phyloP scores from a whole-genome alignment of 805 yeast species.

The Hyphopichia homilentoma region DNA sequence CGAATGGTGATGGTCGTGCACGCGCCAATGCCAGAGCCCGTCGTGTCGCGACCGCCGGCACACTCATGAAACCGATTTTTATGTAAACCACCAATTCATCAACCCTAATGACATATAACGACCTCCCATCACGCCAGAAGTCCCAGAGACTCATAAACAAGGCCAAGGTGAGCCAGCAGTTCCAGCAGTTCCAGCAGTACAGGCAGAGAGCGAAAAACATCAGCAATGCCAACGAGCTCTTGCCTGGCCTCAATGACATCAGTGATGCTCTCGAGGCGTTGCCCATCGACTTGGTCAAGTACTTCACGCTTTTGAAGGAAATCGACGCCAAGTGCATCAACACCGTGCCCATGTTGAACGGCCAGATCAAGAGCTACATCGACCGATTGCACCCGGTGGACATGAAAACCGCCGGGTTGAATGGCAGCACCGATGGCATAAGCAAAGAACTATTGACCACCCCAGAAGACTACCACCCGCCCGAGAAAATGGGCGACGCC shows the following conservation, averaged over 20 bases:
- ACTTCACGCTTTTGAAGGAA: constrained; percentile 84
- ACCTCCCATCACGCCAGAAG: constrained; percentile 25
- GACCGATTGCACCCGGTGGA: constrained; percentile 13
- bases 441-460: too few relatives aligned
- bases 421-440: not conserved
- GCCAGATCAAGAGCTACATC: constrained; percentile 47
- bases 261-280: constrained; percentile 88
- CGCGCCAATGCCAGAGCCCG: constrained; percentile 3
- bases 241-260: constrained; percentile 88
- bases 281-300: constrained; percentile 78
- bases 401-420: not conserved
- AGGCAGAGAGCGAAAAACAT: constrained; percentile 30
- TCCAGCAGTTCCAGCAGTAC: constrained; percentile 26
- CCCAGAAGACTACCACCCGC: not conserved
- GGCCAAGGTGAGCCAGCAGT: constrained; percentile 8
- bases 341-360: constrained; percentile 63
- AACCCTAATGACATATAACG: constrained; percentile 10
- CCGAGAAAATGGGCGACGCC: not conserved
- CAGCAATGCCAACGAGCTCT: constrained; percentile 32
- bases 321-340: constrained; percentile 91
- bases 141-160: constrained; percentile 17
- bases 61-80: constrained; percentile 2
- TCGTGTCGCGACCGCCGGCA: constrained; percentile 4
- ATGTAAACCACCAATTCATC: not conserved
- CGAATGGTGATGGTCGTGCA: constrained; percentile 4